Conservation (phyloP, 1,139 yeast species). For the Candida anutae region DNA sequence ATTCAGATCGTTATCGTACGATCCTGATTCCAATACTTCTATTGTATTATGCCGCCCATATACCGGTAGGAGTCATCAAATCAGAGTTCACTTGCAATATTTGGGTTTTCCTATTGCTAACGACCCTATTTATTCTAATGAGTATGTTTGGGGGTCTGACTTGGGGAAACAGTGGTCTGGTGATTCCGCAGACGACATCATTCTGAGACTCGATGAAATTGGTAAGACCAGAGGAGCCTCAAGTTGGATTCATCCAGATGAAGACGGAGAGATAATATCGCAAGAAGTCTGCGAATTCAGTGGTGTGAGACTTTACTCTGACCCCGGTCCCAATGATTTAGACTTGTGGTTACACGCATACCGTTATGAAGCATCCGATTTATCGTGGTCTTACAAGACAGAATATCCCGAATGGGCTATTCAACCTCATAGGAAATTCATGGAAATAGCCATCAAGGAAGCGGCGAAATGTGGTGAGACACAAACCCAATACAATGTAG, state of each 20-base stretch:
- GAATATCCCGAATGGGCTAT: conserved; percentile 85
- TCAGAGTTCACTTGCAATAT: conserved; percentile 83
- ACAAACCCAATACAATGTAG: conserved; percentile 86
- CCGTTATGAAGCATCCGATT: conserved; percentile 52
- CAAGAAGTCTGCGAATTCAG: conserved; percentile 60
- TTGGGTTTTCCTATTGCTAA: conserved; percentile 89
- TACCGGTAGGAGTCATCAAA: conserved; percentile 94
- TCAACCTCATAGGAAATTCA: conserved; percentile 45
- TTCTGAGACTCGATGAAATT: conserved; percentile 43
- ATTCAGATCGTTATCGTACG: conserved; percentile 53
- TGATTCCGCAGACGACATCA: conserved; percentile 34
- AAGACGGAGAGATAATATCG: conserved; percentile 54
- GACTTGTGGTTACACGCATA: conserved; percentile 89
- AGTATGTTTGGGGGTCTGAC: conserved; percentile 61
- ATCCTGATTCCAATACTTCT: conserved; percentile 49
- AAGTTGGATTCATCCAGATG: conserved; percentile 56
- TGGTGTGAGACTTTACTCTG: conserved; percentile 68
- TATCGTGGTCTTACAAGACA: conserved; percentile 71
- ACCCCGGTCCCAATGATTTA: conserved; percentile 82
- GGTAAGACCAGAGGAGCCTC: conserved; percentile 66
- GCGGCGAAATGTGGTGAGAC: conserved; percentile 82
- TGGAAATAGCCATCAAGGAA: conserved; percentile 61
- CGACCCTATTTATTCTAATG: conserved; percentile 76
- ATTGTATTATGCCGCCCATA: conserved; percentile 77
- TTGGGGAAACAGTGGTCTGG: conserved; percentile 50